A percentile compares a stretch with the other conserved stretches of the same genome.
Conservation (phyloP, 495 filamentous ascomycete species). For the Penicillium odoratum region DNA sequence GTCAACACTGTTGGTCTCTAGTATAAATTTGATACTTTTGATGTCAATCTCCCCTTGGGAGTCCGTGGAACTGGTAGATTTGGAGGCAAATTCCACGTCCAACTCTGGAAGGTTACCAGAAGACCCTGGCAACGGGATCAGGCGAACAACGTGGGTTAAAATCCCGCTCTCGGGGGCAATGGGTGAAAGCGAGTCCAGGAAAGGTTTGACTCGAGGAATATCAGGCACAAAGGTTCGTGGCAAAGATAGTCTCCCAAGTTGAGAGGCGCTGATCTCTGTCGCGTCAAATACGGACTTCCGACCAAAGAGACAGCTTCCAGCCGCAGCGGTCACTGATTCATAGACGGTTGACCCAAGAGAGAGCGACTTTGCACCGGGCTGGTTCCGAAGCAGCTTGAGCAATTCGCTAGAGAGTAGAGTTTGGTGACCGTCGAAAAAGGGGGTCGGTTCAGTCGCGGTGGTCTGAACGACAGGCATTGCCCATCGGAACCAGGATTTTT, state of each 20-base stretch:
- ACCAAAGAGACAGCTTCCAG: conserved; percentile 42
- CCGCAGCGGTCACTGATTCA: conserved; percentile 41
- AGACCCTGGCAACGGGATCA: conserved; percentile 32
- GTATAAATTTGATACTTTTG: conserved; percentile 31
- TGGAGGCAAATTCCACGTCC: conserved; percentile 33
- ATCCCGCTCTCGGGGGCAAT: background rate
- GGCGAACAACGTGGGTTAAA: conserved; percentile 29
- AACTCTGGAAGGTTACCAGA: conserved; percentile 31
- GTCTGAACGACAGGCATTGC: conserved; percentile 28
- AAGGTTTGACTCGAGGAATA: conserved; percentile 29
- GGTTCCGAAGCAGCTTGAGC: conserved; percentile 34
- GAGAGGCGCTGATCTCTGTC: conserved; percentile 26
- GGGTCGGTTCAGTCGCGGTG: conserved; percentile 14
- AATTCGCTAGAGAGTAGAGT: conserved; percentile 36
- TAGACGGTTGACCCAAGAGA: conserved; percentile 12
- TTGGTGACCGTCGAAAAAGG: conserved; percentile 37
- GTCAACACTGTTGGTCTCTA: conserved; percentile 35
- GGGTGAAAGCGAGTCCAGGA: conserved; percentile 25
- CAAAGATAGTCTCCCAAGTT: conserved; percentile 34
- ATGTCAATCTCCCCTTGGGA: conserved; percentile 15
- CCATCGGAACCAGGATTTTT: conserved; percentile 45
- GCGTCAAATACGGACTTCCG: conserved; percentile 26
- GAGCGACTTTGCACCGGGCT: background rate
- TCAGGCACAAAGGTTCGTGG: conserved; percentile 35
- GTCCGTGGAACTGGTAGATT: background rate